Evolutionary conservation across 306 rosid species (phyloP).

Genomic region (Prunus campanulata): DNA sequence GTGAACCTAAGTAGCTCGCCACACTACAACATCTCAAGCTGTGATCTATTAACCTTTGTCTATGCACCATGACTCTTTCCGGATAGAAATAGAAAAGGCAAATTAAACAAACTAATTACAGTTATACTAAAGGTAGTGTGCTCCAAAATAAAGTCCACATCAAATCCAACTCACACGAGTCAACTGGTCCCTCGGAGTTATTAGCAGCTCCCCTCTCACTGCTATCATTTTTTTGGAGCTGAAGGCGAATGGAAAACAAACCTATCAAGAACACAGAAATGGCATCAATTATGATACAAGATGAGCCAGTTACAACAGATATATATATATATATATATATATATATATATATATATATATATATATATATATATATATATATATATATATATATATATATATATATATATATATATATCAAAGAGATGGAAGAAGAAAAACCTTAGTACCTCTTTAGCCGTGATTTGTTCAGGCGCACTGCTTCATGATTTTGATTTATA

Average conservation of each 20-base stretch:
- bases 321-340: no score
- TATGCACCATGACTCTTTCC: not conserved
- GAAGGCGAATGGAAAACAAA: constrained; percentile 58
- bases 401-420: not conserved
- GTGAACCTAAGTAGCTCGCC: not conserved
- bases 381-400: no score
- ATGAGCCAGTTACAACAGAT: no score
- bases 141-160: constrained; percentile 1
- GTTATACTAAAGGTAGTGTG: not conserved
- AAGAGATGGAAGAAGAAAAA: no score
- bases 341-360: not conserved
- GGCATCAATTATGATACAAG: not conserved
- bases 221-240: constrained; percentile 30
- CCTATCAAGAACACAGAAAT: constrained; percentile 40
- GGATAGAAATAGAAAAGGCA: not conserved
- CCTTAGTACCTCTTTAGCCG: no score
- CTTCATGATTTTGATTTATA: no score
- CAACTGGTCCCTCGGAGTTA: constrained; percentile 40
- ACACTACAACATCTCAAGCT: not conserved
- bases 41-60: not conserved
- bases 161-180: constrained; percentile 64
- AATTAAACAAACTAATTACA: no score
- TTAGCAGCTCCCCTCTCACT: constrained; percentile 30
- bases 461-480: no score
- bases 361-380: not conserved